phyloP scores from a whole-genome alignment of 257 asterid species.

The Haberlea rhodopensis region DNA sequence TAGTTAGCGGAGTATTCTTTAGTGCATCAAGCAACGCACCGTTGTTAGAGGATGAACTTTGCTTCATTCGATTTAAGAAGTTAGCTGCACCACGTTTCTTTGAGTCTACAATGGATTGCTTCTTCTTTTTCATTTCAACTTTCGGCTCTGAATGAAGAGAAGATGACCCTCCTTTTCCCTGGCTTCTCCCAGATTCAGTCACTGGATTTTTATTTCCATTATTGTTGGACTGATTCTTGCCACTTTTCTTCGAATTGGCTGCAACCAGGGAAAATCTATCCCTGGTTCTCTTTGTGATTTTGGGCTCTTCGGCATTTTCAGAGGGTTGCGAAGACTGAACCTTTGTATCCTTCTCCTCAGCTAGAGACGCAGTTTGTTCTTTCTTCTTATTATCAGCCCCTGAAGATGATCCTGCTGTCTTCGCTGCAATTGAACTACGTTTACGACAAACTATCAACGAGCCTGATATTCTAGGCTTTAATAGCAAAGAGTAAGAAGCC shows the following conservation, averaged over 20 bases:
- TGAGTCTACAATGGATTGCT: slow-evolving; percentile 40
- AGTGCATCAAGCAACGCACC: slow-evolving; percentile 51
- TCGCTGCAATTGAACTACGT: slow-evolving; percentile 62
- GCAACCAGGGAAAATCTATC: slow-evolving; percentile 45
- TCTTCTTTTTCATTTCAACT: slow-evolving; percentile 38
- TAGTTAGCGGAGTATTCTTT: slow-evolving; percentile 58
- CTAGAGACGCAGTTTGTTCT: slow-evolving; percentile 29
- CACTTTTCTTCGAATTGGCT: slow-evolving; percentile 40
- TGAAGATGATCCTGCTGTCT: slow-evolving; percentile 47
- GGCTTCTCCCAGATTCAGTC: slow-evolving; percentile 35
- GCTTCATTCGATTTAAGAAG: slow-evolving; percentile 64
- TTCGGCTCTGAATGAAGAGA: slow-evolving; percentile 37
- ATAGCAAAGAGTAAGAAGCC: slow-evolving; percentile 38
- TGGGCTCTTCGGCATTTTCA: slow-evolving; percentile 48
- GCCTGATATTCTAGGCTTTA: slow-evolving; percentile 56
- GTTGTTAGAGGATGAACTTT: slow-evolving; percentile 49
- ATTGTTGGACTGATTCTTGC: slow-evolving; percentile 35
- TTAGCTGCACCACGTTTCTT: slow-evolving; percentile 61
- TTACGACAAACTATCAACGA: slow-evolving; percentile 63
- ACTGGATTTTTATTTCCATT: slow-evolving; percentile 28
- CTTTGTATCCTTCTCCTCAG: slow-evolving; percentile 33
- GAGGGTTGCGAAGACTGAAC: slow-evolving; percentile 29
- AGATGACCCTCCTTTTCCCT: slow-evolving; percentile 43
- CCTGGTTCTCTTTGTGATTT: slow-evolving; percentile 55
- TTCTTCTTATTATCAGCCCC: slow-evolving; percentile 48